Percentiles rank a stretch among this genome's conserved stretches.
These are phyloP conservation scores for Zopfochytrium polystomum DNA, from an alignment of 371 early-diverging fungal genomes.

Conservation along the genomic window DNA sequence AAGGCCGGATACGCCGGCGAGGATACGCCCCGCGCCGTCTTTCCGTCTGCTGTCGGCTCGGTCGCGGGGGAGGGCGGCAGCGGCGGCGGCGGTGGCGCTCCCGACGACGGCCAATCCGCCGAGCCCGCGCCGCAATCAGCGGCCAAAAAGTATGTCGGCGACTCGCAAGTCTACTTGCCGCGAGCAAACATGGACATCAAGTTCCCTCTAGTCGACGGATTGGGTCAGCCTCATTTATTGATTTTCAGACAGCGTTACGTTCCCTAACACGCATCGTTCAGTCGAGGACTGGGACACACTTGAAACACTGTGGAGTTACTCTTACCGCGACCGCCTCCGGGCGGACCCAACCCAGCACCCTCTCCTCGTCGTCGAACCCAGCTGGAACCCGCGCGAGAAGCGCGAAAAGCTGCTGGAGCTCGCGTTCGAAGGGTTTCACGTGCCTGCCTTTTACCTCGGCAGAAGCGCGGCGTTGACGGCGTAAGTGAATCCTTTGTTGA, in stretches of 20 bases:
- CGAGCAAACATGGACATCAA: constrained; percentile 72
- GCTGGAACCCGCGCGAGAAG: constrained; percentile 77
- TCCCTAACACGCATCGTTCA: constrained; percentile 26
- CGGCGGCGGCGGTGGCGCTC: too few relatives aligned
- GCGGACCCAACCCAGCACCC: constrained; percentile 71
- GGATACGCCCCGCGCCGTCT: constrained; percentile 81
- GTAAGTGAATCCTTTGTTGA: constrained; percentile 45
- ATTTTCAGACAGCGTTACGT: not conserved
- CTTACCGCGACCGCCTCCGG: constrained; percentile 62
- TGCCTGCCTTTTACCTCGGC: constrained; percentile 90
- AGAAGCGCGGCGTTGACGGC: constrained; percentile 88
- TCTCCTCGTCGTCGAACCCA: constrained; percentile 79
- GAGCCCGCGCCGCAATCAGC: too few relatives aligned
- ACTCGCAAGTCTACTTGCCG: constrained; percentile 72
- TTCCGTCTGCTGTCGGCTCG: constrained; percentile 72
- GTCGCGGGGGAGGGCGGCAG: constrained; percentile 2
- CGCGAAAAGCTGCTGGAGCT: constrained; percentile 87
- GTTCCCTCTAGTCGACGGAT: constrained; percentile 65
- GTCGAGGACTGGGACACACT: constrained; percentile 91
- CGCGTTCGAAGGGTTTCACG: constrained; percentile 87
- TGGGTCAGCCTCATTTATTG: constrained; percentile 47
- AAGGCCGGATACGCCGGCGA: constrained; percentile 96
- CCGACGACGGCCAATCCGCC: not conserved
- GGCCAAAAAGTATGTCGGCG: constrained; percentile 65
- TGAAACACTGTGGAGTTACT: constrained; percentile 84